phyloP scores from a whole-genome alignment of 208 protist genomes.

The Trypanosoma lewisi region DNA sequence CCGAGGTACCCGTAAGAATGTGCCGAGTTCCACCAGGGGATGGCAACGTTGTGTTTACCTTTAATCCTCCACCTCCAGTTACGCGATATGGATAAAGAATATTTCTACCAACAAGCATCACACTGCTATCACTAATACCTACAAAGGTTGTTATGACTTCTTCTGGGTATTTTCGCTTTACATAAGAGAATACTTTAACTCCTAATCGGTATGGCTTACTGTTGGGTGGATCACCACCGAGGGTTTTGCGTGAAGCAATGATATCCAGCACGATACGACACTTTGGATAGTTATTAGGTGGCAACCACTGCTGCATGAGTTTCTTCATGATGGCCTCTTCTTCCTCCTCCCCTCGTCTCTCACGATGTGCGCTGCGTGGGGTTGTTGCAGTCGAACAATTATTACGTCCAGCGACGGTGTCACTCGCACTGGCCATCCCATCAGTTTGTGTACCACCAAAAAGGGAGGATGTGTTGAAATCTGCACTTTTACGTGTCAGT shows the following conservation, averaged over 20 bases:
- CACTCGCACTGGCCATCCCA: background rate
- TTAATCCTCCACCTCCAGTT: constrained; percentile 2
- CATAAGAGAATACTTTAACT: constrained; percentile 41
- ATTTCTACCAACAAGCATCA: constrained; percentile 57
- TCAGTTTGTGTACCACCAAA: background rate
- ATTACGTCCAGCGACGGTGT: too few relatives aligned
- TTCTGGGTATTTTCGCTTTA: constrained; percentile 11
- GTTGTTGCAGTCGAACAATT: background rate
- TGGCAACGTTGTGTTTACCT: background rate
- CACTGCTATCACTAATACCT: constrained; percentile 57
- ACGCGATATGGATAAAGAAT: constrained; percentile 64
- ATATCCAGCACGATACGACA: constrained; percentile 56
- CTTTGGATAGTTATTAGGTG: constrained; percentile 16
- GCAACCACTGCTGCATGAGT: constrained; percentile 14
- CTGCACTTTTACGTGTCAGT: background rate
- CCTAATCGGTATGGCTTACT: constrained; percentile 64
- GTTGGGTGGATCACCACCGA: constrained; percentile 37
- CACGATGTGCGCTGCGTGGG: background rate
- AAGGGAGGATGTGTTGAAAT: background rate
- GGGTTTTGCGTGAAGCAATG: constrained; percentile 75
- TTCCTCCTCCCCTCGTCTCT: constrained; percentile 15
- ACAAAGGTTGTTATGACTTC: constrained; percentile 26
- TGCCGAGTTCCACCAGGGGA: background rate
- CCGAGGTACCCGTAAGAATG: background rate
- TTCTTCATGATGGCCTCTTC: constrained; percentile 16